Evolutionary conservation across 352 stramenopile species (phyloP).

Genomic region (Plasmopara halstedii): DNA sequence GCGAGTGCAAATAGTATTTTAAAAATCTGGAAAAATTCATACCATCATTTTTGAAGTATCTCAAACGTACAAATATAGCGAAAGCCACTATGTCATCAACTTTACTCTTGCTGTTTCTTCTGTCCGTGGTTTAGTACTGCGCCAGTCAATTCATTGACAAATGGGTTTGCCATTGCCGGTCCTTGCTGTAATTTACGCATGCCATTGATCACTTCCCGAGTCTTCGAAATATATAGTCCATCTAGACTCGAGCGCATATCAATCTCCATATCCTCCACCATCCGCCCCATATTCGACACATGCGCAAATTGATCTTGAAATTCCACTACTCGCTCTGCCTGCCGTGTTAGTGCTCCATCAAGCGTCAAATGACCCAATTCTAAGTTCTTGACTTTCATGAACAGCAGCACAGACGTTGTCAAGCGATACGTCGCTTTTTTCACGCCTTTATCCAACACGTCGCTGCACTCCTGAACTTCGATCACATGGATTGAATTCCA

Average conservation of each 20-base stretch:
- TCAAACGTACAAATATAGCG: too few species aligned
- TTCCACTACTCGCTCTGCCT: slow-evolving; percentile 66
- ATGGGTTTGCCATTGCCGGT: slow-evolving; percentile 43
- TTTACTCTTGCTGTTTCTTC: slow-evolving; percentile 34
- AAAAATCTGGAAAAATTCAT: too few species aligned
- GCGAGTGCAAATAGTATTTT: too few species aligned
- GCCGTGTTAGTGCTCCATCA: slow-evolving; percentile 84
- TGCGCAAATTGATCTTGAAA: slow-evolving; percentile 80
- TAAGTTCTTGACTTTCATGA: slow-evolving; percentile 83
- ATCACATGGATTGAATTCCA: slow-evolving; percentile 96
- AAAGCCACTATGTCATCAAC: too few species aligned
- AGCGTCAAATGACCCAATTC: slow-evolving; percentile 82
- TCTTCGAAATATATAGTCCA: slow-evolving; percentile 94
- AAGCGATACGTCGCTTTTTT: slow-evolving; percentile 87
- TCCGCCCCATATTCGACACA: slow-evolving; percentile 91
- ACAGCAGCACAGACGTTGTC: slow-evolving; percentile 89
- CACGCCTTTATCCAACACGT: slow-evolving; percentile 18
- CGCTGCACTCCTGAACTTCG: slow-evolving; percentile 69
- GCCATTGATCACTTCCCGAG: slow-evolving; percentile 88
- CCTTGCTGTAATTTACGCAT: slow-evolving; percentile 84
- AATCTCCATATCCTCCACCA: slow-evolving; percentile 96
- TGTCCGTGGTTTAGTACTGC: slow-evolving; percentile 69
- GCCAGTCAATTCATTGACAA: slow-evolving; percentile 67
- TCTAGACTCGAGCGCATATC: slow-evolving; percentile 91
- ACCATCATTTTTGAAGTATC: too few species aligned